phyloP scores from a whole-genome alignment of 1,139 yeast species.

The Kurtzmaniella natalensis region DNA sequence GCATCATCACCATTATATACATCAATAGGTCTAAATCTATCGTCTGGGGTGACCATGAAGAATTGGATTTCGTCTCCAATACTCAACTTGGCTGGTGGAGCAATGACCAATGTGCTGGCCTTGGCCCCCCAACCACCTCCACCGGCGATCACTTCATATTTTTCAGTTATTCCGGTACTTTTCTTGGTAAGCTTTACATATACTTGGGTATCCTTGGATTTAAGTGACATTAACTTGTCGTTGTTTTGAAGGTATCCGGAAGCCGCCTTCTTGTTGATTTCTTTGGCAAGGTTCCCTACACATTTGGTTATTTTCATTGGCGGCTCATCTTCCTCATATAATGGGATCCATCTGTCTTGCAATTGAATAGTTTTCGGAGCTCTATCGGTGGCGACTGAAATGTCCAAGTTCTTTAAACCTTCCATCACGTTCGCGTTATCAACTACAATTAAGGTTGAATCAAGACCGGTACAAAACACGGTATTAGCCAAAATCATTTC shows the following conservation, averaged over 20 bases:
- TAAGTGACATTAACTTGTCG: conserved; percentile 35
- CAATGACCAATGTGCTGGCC: conserved; percentile 54
- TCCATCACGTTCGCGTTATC: conserved; percentile 20
- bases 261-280: conserved; percentile 46
- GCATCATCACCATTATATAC: too few species aligned
- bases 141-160: conserved; percentile 53
- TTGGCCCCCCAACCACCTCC: conserved; percentile 70
- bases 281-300: conserved; percentile 49
- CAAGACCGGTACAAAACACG: conserved; percentile 32
- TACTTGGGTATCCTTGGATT: conserved; percentile 45
- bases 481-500: conserved; percentile 36
- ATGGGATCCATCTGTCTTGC: conserved; percentile 33
- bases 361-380: conserved; percentile 3
- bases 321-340: conserved; percentile 15
- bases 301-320: conserved; percentile 36
- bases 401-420: conserved; percentile 14
- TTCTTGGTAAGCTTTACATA: conserved; percentile 32
- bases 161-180: conserved; percentile 11
- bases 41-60: conserved; percentile 41
- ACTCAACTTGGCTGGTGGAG: conserved; percentile 46
- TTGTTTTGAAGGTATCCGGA: conserved; percentile 46
- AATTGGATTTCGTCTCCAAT: conserved; percentile 48
- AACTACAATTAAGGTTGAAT: conserved; percentile 31
- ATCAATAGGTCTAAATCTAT: conserved; percentile 13
- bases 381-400: neutral